These are phyloP conservation scores for Thinopyrum elongatum DNA, from an alignment of 176 grass and related monocot genomes.

Conservation along the genomic window DNA sequence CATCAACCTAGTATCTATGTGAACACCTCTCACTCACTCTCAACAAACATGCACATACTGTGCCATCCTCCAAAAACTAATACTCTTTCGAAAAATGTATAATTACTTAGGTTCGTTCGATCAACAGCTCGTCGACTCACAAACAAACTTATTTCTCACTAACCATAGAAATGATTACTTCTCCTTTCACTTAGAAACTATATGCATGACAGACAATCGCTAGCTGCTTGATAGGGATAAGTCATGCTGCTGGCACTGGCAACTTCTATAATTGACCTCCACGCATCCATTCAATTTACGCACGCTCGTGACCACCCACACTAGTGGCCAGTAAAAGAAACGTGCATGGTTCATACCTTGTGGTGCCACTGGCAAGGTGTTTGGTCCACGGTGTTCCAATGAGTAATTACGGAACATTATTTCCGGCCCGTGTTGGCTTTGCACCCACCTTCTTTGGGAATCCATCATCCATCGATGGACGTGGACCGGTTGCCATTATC, in stretches of 20 bases:
- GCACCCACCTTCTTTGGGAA: not conserved
- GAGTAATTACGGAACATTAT: not conserved
- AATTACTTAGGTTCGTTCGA: not conserved
- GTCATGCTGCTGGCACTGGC: not conserved
- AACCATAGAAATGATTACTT: not conserved
- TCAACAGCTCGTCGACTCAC: not conserved
- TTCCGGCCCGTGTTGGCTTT: constrained; percentile 1
- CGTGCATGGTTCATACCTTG: constrained; percentile 1
- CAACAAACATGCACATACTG: not conserved
- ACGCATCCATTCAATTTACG: constrained; percentile 14
- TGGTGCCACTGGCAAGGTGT: not conserved
- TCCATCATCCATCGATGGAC: not conserved
- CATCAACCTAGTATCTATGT: not conserved
- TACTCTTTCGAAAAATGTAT: not conserved
- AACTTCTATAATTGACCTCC: constrained; percentile 11
- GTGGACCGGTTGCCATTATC: not conserved
- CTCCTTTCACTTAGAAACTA: too few species aligned
- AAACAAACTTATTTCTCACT: not conserved
- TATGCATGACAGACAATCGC: too few species aligned
- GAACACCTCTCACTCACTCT: not conserved
- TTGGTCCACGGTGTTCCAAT: not conserved
- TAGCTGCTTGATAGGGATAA: too few species aligned
- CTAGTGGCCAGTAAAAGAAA: constrained; percentile 34
- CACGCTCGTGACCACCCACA: not conserved
- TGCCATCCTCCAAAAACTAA: not conserved